These are phyloP conservation scores for Ganoderma lucidum DNA, from an alignment of 1,284 basidiomycete species.

Conservation along the genomic window DNA sequence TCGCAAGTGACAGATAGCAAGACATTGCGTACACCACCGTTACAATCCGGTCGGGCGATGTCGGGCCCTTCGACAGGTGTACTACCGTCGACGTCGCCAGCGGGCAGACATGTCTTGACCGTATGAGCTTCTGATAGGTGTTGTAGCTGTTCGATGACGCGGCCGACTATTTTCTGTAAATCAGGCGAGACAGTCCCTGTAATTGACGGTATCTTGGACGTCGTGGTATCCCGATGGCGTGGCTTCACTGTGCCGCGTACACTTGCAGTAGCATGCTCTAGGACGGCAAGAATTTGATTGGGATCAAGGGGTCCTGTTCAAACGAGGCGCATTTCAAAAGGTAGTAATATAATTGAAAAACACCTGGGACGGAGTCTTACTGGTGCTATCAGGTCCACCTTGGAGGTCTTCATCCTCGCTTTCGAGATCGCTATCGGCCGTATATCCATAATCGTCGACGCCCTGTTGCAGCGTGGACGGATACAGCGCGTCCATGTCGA, in stretches of 20 bases:
- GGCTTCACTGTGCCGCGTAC: not conserved
- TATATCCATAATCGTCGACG: conserved; percentile 30
- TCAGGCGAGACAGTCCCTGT: not conserved
- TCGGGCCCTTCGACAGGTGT: not conserved
- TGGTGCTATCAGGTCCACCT: not conserved
- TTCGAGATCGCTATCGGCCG: conserved; percentile 38
- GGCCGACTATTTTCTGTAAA: not conserved
- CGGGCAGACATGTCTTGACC: not conserved
- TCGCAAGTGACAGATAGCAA: not conserved
- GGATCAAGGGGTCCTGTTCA: not conserved
- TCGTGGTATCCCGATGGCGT: not conserved
- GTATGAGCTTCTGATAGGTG: not conserved
- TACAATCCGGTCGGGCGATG: not conserved
- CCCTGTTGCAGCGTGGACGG: conserved; percentile 13
- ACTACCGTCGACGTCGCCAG: not conserved
- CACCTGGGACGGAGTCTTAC: not conserved
- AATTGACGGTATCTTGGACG: not conserved
- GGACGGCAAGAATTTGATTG: not conserved
- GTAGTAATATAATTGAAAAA: not conserved
- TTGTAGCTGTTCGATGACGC: not conserved
- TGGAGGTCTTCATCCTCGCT: conserved; percentile 24
- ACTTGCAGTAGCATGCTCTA: not conserved
- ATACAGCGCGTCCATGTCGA: conserved; percentile 24
- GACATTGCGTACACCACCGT: not conserved
- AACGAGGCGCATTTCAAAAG: not conserved